Evolutionary conservation across 306 rosid species (phyloP), one percentile per base, ranked within the genome.

Genomic region (Pterocarpus santalinus): DNA sequence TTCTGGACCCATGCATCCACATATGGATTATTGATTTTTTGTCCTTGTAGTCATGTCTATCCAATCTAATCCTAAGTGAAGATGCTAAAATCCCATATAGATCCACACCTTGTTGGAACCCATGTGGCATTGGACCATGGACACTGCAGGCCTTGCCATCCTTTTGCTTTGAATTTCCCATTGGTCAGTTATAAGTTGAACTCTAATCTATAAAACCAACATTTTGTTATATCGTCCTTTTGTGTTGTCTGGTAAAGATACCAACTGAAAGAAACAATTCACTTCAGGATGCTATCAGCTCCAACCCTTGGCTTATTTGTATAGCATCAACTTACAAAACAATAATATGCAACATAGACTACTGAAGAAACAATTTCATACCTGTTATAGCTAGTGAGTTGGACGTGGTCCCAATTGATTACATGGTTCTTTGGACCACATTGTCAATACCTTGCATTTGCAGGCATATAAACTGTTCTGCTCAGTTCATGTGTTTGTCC

Each of bases 361-460:
- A 41, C 12, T 80, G 60, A 83, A 56, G 41, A 84, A 73, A 84
- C 11, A 52, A 62, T 22, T 52, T 60, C 58, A 9, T 46, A 7
- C 60, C 38, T 72, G 79, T 56, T 60, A 44, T 75, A 13, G 47
- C 75, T 65, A 66, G 39, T 65, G 32, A 12, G 9, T 60, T 69
- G 4, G 5, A 39, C 4, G 43, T 52, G 60, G 65, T 77, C 69
- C 81, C 63, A 56, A n/a, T 32, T 65, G 72, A 15, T 6, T 14
- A 44, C 75, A 72, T 43, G 75, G 75, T 34, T n/a, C 30, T 75
- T 49, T 80, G 90, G 92, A 86, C 88, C 90, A 79, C 92, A 62
- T 5, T 81, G 76, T 53, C 69, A 60, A 73, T 69, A 10, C 75
- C 72, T 53, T 67, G 78, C 72, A 76, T 39, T 65, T 41, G 85